These are phyloP conservation scores for Diplodia sapinea DNA, from an alignment of 2,329 filamentous ascomycete genomes.

Conservation along the genomic window DNA sequence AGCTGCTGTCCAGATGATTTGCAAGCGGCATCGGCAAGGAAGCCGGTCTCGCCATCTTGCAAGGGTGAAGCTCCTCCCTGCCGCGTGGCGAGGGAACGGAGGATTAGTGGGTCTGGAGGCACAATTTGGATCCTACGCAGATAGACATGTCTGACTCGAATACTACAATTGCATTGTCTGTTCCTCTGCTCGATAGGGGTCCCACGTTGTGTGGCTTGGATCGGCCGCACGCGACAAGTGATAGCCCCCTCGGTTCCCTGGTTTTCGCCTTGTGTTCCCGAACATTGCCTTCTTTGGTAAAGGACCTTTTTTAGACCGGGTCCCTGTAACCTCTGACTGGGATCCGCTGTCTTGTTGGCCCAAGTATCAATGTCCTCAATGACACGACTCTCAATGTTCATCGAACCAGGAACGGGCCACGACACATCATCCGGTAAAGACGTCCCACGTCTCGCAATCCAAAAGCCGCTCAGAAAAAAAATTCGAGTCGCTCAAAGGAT, in stretches of 20 bases:
- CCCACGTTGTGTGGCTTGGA: conserved; percentile 13
- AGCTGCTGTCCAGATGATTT: not conserved
- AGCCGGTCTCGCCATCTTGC: not conserved
- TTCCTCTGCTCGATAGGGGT: not conserved
- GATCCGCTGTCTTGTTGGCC: not conserved
- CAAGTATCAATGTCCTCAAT: too few species aligned
- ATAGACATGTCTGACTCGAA: not conserved
- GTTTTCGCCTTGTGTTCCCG: conserved; percentile 7
- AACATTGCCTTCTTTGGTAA: conserved; percentile 18
- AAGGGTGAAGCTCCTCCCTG: not conserved
- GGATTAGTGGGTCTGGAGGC: not conserved
- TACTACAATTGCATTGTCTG: not conserved
- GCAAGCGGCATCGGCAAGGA: not conserved
- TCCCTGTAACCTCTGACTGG: conserved; percentile 3
- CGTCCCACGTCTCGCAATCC: not conserved
- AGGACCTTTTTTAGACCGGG: not conserved
- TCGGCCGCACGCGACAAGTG: conserved; percentile 4
- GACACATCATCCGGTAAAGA: not conserved
- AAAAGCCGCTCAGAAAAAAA: not conserved
- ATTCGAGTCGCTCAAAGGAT: not conserved
- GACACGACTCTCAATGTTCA: not conserved
- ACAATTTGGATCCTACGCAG: too few species aligned
- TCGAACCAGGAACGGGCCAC: not conserved
- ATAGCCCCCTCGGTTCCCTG: conserved; percentile 1
- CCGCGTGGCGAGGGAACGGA: not conserved